Evolutionary conservation across 371 early-diverging fungal species (phyloP), one percentile per base, ranked within the genome.

Genomic region (Dichotomocladium elegans): DNA sequence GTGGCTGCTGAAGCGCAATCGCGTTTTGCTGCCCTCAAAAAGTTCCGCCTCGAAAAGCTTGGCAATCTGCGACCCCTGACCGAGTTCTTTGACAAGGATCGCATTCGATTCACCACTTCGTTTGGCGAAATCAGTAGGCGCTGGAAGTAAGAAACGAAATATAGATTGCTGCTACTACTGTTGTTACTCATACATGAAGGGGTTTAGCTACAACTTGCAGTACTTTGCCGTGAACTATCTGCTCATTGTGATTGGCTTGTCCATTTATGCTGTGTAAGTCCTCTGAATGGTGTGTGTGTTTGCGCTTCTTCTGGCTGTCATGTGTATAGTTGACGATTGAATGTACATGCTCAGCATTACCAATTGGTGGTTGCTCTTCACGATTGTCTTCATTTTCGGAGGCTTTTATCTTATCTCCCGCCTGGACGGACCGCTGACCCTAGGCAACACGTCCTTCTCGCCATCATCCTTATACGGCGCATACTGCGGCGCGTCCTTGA

Each of bases 181-280:
- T 9, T 9, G 3, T 24, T 15, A 19, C 29, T 42, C 12, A 10
- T 14, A 41, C 8, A n/a, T n/a, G n/a, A n/a, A n/a, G n/a, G 29
- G 41, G n/a, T 26, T 7, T 63, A 82, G 82, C 60, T 81, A 81
- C 52, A 86, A 85, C 57, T 55, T 85, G 28, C 68, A 65, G 40
- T 77, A 85, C 41, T 85, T 80, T 57, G 83, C 83, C 51, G 74
- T 77, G 56, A 86, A 86, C 63, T 86, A 86, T 55, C 62, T 82
- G 30, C 26, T 86, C 48, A 75, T 86, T 33, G 58, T 85, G 46
- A 33, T 82, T 27, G 71, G 62, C 19, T 64, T 86, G 35, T 59
- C 79, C 17, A 68, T 81, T 41, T 86, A 85, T 68, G 75, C 78
- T 21, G 41, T 86, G 86, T 85, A 80, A 63, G 77, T 72, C n/a